Base-by-base conservation (phyloP, 805 yeast species). In the Ogataea glucozyma region DNA sequence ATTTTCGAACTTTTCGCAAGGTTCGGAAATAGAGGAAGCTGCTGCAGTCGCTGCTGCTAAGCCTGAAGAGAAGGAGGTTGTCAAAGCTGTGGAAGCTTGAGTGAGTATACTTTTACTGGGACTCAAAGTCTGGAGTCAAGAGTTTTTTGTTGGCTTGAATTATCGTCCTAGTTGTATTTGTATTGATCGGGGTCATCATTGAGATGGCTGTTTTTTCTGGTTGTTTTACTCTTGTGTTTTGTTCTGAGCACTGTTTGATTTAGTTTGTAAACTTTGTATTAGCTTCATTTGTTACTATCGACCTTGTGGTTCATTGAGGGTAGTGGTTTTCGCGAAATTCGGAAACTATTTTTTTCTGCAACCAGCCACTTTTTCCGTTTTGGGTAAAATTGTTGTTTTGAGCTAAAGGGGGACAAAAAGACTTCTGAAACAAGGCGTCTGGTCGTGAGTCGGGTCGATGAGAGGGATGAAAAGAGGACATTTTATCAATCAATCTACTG, bases 1-100 rank as follows among this genome's bases (percentile, higher is more conserved):
- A 2, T 72, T 72, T 47, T 61, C 71, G 19, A 73, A 72, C 3
- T 72, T 72, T 52, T 66, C 72, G n/a, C 76, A 72, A 54, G 76
- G 75, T 20, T 71, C 75, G 5, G 63, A 52, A 12, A 41, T 59
- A 13, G 48, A 42, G 10, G 50, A 38, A n/a, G 41, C 32, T 8
- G 10, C 33, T 14, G 23, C 36, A 20, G 30, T 36, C 20, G 29
- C 37, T 24, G 26, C 35, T 18, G 6, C 36, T 23, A 37, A 38
- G 22, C 29, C 16, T 8, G 31, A 31, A 7, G 21, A 9, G 27
- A 7, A 19, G 4, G 27, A 30, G 35, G 13, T 7, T 7, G 7
- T 8, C 7, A 26, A 26, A 26, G 31, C 7, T 7, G 24, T 10
- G 24, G 24, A 7, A 7, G 31, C 31, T 13, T 27, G 31, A 27